These are phyloP conservation scores for Fomitopsis serialis DNA, from an alignment of 768 basidiomycete genomes.

Conservation along the genomic window DNA sequence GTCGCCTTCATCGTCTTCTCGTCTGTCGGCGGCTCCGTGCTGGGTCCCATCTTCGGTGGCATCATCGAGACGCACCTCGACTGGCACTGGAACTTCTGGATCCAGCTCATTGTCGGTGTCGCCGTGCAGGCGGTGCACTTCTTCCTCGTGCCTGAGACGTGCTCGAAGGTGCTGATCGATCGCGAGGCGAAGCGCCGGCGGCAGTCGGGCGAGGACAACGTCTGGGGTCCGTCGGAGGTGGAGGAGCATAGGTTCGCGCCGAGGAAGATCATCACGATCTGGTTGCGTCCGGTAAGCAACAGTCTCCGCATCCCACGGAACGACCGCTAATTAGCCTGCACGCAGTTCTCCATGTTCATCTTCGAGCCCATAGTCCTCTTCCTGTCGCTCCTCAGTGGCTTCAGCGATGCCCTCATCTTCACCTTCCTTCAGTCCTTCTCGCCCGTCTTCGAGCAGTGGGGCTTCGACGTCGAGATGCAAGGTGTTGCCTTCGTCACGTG, in stretches of 20 bases:
- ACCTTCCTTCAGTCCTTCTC: neutral
- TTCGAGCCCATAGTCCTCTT: neutral
- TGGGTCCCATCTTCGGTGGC: neutral
- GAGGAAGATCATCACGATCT: neutral
- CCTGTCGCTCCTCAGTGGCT: neutral
- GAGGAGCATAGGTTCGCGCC: neutral
- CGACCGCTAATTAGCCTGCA: too few relatives aligned
- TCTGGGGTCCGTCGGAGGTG: neutral
- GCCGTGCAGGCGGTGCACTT: neutral
- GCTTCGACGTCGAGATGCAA: neutral
- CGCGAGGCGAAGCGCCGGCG: neutral
- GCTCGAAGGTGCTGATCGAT: neutral
- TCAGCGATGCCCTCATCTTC: neutral
- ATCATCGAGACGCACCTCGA: neutral
- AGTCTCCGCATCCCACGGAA: too few relatives aligned
- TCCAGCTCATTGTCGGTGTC: neutral
- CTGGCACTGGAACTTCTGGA: neutral
- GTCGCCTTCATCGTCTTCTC: neutral
- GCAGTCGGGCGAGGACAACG: neutral
- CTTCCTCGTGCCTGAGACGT: neutral
- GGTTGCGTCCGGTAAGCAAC: neutral
- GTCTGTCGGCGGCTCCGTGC: neutral
- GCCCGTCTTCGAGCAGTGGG: neutral
- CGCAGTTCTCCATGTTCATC: neutral
- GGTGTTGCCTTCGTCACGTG: neutral